These are phyloP conservation scores for Leptographium galeiforme DNA, from an alignment of 2,329 filamentous ascomycete species.

Conservation along the genomic window DNA sequence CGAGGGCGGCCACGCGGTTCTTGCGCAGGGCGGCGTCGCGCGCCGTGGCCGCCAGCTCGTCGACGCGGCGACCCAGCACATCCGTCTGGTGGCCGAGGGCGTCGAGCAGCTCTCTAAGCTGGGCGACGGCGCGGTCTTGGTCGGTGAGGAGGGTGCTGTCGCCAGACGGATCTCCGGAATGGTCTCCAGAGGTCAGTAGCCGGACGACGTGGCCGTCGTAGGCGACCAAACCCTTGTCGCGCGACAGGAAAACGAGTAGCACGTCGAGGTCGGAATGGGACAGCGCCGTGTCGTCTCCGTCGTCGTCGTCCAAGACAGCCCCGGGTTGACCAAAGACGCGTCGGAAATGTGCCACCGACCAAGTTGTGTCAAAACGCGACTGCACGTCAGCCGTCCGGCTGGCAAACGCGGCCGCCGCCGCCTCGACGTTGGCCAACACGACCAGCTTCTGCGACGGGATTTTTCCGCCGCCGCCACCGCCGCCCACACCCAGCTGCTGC, in stretches of 20 bases:
- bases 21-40: slow-evolving; percentile 51
- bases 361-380: slow-evolving; percentile 51
- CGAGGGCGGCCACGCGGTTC: slow-evolving; percentile 62
- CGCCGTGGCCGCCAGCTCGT: slow-evolving; percentile 50
- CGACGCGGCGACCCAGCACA: slow-evolving; percentile 52
- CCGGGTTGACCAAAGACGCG: slow-evolving; percentile 35
- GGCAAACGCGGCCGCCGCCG: slow-evolving; percentile 40
- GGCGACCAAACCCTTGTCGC: slow-evolving; percentile 47
- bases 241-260: slow-evolving; percentile 53
- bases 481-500: slow-evolving; percentile 51
- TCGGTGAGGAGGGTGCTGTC: slow-evolving; percentile 45
- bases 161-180: slow-evolving; percentile 41
- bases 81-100: slow-evolving; percentile 62
- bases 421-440: slow-evolving; percentile 48
- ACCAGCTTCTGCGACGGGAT: slow-evolving; percentile 49
- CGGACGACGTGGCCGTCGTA: slow-evolving; percentile 53
- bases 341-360: slow-evolving; percentile 51
- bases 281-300: slow-evolving; percentile 24
- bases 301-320: slow-evolving; percentile 25
- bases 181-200: no score
- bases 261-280: slow-evolving; percentile 55
- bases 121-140: slow-evolving; percentile 72
- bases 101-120: slow-evolving; percentile 64
- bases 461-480: slow-evolving; percentile 17
- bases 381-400: slow-evolving; percentile 28